Evolutionary conservation across 345 rosid species (phyloP).

Genomic region (Eucalyptus decipiens): DNA sequence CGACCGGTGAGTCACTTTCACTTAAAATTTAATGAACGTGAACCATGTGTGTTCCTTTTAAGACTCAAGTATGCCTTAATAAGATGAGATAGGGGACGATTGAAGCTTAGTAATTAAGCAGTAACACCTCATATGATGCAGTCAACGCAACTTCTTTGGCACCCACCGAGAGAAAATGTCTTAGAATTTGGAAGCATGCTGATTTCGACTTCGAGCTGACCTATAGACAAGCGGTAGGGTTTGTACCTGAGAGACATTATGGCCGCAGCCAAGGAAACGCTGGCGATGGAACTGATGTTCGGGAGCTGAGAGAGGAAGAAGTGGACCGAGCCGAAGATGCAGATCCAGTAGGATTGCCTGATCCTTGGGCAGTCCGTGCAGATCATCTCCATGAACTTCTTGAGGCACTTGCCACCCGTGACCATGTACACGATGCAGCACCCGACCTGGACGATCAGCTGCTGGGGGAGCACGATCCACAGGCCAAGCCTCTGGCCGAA

Average conservation of each 20-base stretch:
- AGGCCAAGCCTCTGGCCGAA: conserved; percentile 72
- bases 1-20: background rate
- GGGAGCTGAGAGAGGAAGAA: conserved; percentile 93
- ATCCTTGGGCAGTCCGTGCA: conserved; percentile 52
- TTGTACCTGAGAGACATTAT: conserved; percentile 79
- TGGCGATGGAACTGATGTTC: conserved; percentile 81
- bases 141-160: background rate
- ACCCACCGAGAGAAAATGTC: background rate
- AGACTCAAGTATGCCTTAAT: background rate
- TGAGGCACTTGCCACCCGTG: conserved; percentile 84
- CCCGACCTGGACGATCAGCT: conserved; percentile 84
- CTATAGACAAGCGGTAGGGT: background rate
- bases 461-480: conserved; percentile 91
- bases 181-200: background rate
- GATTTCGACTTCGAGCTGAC: background rate
- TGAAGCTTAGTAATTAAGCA: background rate
- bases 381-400: conserved; percentile 69
- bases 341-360: conserved; percentile 81
- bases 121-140: background rate
- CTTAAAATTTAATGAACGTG: background rate
- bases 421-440: conserved; percentile 88
- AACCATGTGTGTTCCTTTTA: background rate
- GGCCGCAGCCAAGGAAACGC: conserved; percentile 84
- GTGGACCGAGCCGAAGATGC: conserved; percentile 75
- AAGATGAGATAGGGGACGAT: background rate